Base-by-base conservation (phyloP, 2,329 filamentous ascomycete species). In the Coniella vitis region DNA sequence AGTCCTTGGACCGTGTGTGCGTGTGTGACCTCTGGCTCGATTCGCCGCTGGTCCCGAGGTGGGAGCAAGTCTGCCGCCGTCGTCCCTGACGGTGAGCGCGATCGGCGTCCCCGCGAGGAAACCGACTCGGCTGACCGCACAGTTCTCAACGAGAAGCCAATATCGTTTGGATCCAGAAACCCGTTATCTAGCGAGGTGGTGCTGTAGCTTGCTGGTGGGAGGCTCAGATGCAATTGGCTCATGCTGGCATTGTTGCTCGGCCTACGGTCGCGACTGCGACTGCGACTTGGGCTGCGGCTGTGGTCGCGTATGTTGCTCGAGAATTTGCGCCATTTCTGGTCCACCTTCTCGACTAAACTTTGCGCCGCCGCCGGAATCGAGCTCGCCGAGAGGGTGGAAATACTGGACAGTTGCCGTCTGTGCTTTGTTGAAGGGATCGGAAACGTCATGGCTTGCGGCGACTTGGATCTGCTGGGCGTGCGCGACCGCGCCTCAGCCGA, bases 21-120 rank as follows among this genome's bases (percentile, higher is more conserved):
- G 64, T 95, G 90, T 49, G 89, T 79, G 3, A 95, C 90, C 45
- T 87, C 78, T 1, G 90, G 90, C 63, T 95, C 90, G 35, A 53
- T 45, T 25, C 19, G 44, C 38, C 74, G 67, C 54, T 29, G 25
- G 25, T 29, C 10, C n/a, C n/a, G n/a, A n/a, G n/a, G 25, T 29
- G 25, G 25, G 5, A 5, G 25, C 25, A 29, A 29, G 5, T 29
- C 25, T 5, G 25, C 25, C 25, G 25, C 25, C 17, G n/a, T 43
- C 7, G 56, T 54, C 17, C 45, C 45, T 9, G 55, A 56, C 14
- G 48, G 31, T 4, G 55, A 55, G 16, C 55, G 43, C 7, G 52
- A 36, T 4, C 17, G 31, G 32, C 37, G 40, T 9, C 41, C 35
- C 16, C 46, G 32, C 34, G 41, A 13, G 20, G 25, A 45, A 13